A percentile compares a stretch with the other conserved stretches of the same genome.
phyloP scores from a whole-genome alignment of 2,329 filamentous ascomycete genomes.

The Zymoseptoria brevis region DNA sequence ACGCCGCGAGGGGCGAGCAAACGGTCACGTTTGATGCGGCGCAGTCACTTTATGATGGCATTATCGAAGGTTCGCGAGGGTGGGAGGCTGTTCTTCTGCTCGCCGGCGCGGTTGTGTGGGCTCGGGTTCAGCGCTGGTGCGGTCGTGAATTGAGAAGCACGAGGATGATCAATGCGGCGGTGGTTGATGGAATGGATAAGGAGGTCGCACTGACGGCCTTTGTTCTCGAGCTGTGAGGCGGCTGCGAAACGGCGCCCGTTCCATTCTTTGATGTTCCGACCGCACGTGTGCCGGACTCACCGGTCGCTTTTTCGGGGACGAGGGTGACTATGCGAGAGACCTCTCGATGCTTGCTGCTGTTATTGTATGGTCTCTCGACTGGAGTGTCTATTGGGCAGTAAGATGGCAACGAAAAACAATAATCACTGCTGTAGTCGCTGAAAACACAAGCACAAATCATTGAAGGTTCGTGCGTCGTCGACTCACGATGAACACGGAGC shows the following conservation, averaged over 20 bases:
- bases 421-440: too few relatives aligned
- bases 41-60: not conserved
- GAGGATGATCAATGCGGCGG: constrained; percentile 2
- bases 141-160: not conserved
- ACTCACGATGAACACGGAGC: too few relatives aligned
- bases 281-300: too few relatives aligned
- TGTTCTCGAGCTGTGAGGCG: not conserved
- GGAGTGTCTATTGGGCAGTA: too few relatives aligned
- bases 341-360: too few relatives aligned
- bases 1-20: constrained; percentile 31
- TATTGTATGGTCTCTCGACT: too few relatives aligned
- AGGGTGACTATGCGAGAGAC: too few relatives aligned
- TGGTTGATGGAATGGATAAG: constrained; percentile 1
- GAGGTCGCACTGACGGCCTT: not conserved
- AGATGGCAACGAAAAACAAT: too few relatives aligned
- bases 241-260: not conserved
- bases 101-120: not conserved
- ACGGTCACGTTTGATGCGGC: constrained; percentile 60
- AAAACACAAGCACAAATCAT: too few relatives aligned
- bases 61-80: not conserved
- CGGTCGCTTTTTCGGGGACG: too few relatives aligned
- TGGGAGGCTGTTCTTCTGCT: not conserved
- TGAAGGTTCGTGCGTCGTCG: too few relatives aligned
- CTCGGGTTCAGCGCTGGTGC: not conserved
- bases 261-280: too few relatives aligned